Evolutionary conservation across 306 rosid genomes (phyloP), one percentile per base, ranked within the genome.

Genomic region (Sesbania bispinosa): DNA sequence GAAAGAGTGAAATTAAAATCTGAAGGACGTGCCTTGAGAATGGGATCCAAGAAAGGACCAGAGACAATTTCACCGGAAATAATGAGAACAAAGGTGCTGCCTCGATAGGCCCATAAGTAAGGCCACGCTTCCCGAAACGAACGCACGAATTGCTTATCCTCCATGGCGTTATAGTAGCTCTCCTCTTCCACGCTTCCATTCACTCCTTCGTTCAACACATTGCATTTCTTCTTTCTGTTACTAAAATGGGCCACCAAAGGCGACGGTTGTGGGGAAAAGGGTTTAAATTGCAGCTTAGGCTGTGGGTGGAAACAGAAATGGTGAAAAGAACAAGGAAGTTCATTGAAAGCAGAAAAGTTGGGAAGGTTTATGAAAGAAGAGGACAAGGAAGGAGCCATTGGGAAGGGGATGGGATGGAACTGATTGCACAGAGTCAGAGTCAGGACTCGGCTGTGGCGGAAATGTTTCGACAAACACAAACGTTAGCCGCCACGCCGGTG

Each of bases 81-180:
- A 10, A 91, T 75, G 11, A 87, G 82, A 71, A 91, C 97, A 26
- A 94, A 91, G 14, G 96, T 91, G 72, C 88, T 81, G 7, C 96
- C 96, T 57, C 94, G 83, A 77, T 82, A 82, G n/a, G 96, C 96
- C 90, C 91, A 85, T 52, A 94, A 76, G 67, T 94, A 94, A 15
- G 99, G 97, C 97, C 97, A 89, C 1, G 97, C 97, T 81, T 90
- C 98, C 1, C 97, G 89, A 50, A 94, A 87, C 84, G 95, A 94
- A 55, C 83, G 82, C 78, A 94, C 97, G 81, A 91, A 90, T 76
- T 79, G 91, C 85, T 87, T 85, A 70, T 91, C 99, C 76, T 89
- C 96, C 61, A 64, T 66, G 0, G 89, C 43, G 52, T 82, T 54
- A 10, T 27, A 81, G 64, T 74, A 81, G 74, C 74, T 78, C 42